phyloP scores from a whole-genome alignment of 371 early-diverging fungal genomes.

The Syncephalastrum contaminatum region DNA sequence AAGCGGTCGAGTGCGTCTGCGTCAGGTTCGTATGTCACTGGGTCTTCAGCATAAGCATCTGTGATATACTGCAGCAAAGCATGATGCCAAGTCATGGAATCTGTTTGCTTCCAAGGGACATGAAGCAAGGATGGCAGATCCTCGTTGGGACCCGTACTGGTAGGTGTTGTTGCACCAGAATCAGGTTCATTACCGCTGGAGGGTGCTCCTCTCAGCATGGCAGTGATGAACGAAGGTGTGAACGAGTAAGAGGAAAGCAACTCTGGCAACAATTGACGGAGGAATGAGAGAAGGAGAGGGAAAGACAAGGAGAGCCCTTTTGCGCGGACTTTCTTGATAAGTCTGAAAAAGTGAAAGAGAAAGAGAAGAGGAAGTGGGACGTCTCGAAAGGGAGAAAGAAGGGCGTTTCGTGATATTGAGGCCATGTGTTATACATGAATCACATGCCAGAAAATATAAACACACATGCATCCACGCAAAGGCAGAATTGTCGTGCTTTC shows the following conservation, averaged over 20 bases:
- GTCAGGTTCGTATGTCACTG: slow-evolving; percentile 32
- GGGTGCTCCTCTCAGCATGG: slow-evolving; percentile 3
- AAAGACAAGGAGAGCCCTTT: not conserved
- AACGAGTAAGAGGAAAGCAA: slow-evolving; percentile 10
- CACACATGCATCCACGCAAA: too few species aligned
- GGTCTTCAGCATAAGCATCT: slow-evolving; percentile 39
- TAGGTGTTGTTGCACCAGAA: not conserved
- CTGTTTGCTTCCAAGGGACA: slow-evolving; percentile 18
- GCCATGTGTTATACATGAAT: too few species aligned
- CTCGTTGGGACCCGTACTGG: slow-evolving; percentile 8
- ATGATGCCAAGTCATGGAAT: slow-evolving; percentile 24
- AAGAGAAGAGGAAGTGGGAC: not conserved
- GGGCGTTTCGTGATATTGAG: too few species aligned
- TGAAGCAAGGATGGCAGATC: slow-evolving; percentile 20
- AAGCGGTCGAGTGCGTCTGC: slow-evolving; percentile 26
- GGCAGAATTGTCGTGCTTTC: too few species aligned
- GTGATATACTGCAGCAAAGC: slow-evolving; percentile 36
- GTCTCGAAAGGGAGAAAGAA: not conserved
- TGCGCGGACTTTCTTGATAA: slow-evolving; percentile 5
- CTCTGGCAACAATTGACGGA: too few species aligned
- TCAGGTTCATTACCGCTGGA: too few species aligned
- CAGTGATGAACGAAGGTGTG: not conserved
- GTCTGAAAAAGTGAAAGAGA: slow-evolving; percentile 3
- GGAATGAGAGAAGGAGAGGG: too few species aligned
- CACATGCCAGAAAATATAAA: too few species aligned